These are phyloP conservation scores for Ustilago curta DNA, from an alignment of 1,284 basidiomycete species.

Conservation along the genomic window DNA sequence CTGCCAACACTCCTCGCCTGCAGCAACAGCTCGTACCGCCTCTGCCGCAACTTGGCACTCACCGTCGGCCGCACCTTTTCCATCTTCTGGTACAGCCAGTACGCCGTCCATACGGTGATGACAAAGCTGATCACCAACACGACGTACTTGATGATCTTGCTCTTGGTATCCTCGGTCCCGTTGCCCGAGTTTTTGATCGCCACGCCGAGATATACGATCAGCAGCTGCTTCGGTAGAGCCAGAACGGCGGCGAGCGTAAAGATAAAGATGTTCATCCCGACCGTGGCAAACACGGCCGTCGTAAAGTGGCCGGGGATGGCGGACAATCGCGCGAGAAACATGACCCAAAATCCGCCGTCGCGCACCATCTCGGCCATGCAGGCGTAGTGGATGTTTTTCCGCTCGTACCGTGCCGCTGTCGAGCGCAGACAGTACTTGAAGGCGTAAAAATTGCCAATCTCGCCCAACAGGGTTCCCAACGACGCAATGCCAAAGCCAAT, in stretches of 20 bases:
- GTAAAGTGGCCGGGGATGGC: conserved; percentile 74
- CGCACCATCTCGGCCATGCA: conserved; percentile 81
- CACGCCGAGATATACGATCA: conserved; percentile 66
- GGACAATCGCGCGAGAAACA: conserved; percentile 62
- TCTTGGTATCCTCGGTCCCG: conserved; percentile 55
- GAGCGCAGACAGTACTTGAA: conserved; percentile 77
- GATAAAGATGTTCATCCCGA: conserved; percentile 77
- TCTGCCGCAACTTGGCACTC: conserved; percentile 74
- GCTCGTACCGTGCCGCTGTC: conserved; percentile 79
- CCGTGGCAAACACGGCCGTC: conserved; percentile 82
- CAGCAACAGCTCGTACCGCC: conserved; percentile 72
- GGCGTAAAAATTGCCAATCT: conserved; percentile 70
- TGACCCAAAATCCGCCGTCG: conserved; percentile 78
- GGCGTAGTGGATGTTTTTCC: conserved; percentile 79
- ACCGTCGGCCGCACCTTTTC: conserved; percentile 79
- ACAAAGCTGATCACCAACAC: conserved; percentile 70
- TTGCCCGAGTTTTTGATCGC: conserved; percentile 58
- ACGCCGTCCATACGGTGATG: conserved; percentile 82
- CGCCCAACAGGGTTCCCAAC: conserved; percentile 62
- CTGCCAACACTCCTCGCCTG: conserved; percentile 39
- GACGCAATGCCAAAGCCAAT: conserved; percentile 63
- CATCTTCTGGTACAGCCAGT: conserved; percentile 84
- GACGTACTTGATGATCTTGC: conserved; percentile 65
- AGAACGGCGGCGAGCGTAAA: conserved; percentile 80
- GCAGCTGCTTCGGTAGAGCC: conserved; percentile 78